Conservation (phyloP, 495 filamentous ascomycete species). For the Daldinia concentrica region DNA sequence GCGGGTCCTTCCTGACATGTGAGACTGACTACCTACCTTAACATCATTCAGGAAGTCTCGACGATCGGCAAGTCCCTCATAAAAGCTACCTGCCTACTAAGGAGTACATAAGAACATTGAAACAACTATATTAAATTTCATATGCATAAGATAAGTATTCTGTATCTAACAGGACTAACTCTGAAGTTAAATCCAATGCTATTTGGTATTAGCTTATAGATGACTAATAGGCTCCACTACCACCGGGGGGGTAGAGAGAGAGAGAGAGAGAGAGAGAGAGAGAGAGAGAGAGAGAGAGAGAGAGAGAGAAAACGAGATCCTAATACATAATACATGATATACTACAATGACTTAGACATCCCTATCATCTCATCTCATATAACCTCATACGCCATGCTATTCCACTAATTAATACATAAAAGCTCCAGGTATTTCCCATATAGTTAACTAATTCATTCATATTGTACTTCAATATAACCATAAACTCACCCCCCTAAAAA, state of each 20-base stretch:
- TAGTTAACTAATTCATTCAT: slow-evolving; percentile 6
- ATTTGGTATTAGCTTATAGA: too few relatives aligned
- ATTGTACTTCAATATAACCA: slow-evolving; percentile 1
- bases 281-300: too few relatives aligned
- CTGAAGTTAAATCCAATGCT: too few relatives aligned
- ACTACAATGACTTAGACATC: background rate
- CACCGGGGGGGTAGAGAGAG: too few relatives aligned
- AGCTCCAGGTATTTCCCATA: slow-evolving; percentile 4
- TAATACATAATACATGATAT: background rate
- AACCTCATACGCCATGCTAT: slow-evolving; percentile 24
- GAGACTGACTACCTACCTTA: slow-evolving; percentile 12
- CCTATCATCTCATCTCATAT: slow-evolving; percentile 2
- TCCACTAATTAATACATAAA: background rate
- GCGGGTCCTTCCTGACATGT: slow-evolving; percentile 23
- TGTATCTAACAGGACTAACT: background rate
- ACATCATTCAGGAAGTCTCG: slow-evolving; percentile 12
- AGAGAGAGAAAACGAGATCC: too few relatives aligned
- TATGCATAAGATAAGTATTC: background rate
- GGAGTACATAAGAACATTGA: too few relatives aligned
- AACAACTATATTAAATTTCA: background rate
- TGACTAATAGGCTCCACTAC: background rate
- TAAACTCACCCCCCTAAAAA: background rate
- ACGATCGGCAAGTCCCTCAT: background rate
- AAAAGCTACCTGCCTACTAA: too few relatives aligned
- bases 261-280: too few relatives aligned